A percentile compares a stretch with the other conserved stretches of the same genome.
These are phyloP conservation scores for Tulasnella sp. DNA, from an alignment of 768 basidiomycete species.

Conservation along the genomic window DNA sequence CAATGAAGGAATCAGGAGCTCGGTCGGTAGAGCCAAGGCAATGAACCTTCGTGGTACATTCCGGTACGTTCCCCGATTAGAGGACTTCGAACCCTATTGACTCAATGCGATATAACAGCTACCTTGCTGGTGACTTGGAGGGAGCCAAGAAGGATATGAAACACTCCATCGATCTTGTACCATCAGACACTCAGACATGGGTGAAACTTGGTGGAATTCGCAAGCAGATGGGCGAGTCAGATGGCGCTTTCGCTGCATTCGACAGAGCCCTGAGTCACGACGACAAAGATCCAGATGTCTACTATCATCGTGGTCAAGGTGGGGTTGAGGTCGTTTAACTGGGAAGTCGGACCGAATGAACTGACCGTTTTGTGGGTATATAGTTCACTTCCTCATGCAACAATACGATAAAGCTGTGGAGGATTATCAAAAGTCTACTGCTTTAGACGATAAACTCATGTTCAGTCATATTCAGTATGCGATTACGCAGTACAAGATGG, in stretches of 20 bases:
- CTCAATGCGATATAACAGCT: constrained; percentile 34
- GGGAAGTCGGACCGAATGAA: too few relatives aligned
- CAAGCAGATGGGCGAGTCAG: constrained; percentile 85
- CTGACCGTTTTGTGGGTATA: neutral
- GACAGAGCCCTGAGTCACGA: constrained; percentile 78
- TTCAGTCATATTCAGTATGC: constrained; percentile 97
- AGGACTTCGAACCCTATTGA: neutral
- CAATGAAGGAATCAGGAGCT: constrained; percentile 71
- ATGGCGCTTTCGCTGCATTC: constrained; percentile 78
- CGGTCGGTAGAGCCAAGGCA: constrained; percentile 68
- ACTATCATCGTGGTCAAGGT: constrained; percentile 98
- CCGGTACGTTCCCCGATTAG: constrained; percentile 46
- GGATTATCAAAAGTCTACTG: constrained; percentile 84
- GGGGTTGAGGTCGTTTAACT: too few relatives aligned
- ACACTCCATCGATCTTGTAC: constrained; percentile 55
- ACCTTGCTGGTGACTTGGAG: constrained; percentile 71
- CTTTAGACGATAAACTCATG: constrained; percentile 76
- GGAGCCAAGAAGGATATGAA: constrained; percentile 77
- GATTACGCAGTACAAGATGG: constrained; percentile 90
- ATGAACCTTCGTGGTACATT: constrained; percentile 91
- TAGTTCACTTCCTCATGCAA: constrained; percentile 90
- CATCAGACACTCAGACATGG: constrained; percentile 67
- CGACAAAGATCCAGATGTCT: constrained; percentile 82
- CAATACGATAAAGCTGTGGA: constrained; percentile 74
- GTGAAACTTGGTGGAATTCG: constrained; percentile 95